Conservation (phyloP, 345 rosid genomes). For the Rubroshorea leprosula region DNA sequence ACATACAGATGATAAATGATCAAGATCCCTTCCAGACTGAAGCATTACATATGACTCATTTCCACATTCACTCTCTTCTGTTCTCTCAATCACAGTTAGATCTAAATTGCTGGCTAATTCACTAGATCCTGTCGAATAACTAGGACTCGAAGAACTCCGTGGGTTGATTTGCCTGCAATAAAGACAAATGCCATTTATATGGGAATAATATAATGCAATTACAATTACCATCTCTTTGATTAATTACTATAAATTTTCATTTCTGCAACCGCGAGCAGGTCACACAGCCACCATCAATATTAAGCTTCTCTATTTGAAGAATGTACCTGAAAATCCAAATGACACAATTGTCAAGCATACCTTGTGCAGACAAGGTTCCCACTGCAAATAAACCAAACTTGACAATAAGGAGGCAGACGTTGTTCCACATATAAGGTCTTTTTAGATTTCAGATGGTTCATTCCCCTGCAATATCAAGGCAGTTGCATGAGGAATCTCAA, state of each 20-base stretch:
- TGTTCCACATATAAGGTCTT: conserved; percentile 55
- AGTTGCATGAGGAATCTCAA: conserved; percentile 11
- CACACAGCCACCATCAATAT: too few species aligned
- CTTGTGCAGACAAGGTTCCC: conserved; percentile 30
- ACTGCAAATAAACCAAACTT: conserved; percentile 50
- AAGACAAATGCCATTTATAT: not conserved
- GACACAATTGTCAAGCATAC: conserved; percentile 1
- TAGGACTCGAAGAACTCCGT: conserved; percentile 5
- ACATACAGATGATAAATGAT: not conserved
- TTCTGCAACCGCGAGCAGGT: not conserved
- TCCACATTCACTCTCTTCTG: conserved; percentile 14
- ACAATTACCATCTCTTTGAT: not conserved
- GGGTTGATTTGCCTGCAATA: not conserved
- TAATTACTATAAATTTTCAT: too few species aligned
- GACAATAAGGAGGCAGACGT: conserved; percentile 44
- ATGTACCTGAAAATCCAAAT: not conserved
- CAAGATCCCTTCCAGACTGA: conserved; percentile 2
- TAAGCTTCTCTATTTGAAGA: not conserved
- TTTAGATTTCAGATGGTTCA: conserved; percentile 43
- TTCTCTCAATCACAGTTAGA: conserved; percentile 1
- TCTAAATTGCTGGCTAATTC: not conserved
- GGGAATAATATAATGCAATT: not conserved
- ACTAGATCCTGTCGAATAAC: conserved; percentile 4
- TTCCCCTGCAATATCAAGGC: conserved; percentile 42
- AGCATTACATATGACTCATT: conserved; percentile 2